Percentiles rank a stretch among this genome's conserved stretches.
phyloP scores from a whole-genome alignment of 2,329 filamentous ascomycete species.

The Monosporascus sp. region DNA sequence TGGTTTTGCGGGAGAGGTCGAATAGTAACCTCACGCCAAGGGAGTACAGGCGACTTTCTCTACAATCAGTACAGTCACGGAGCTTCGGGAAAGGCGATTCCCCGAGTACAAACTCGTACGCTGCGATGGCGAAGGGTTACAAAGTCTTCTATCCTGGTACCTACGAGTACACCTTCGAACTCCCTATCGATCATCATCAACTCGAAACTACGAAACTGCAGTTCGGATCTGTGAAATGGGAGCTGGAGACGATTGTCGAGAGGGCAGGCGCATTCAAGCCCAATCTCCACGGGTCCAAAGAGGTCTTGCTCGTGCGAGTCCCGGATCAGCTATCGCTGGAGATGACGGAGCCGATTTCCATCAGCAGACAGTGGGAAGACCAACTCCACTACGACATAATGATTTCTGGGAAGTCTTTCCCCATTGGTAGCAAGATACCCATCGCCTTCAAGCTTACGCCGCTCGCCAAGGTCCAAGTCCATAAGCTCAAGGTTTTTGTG shows the following conservation, averaged over 20 bases:
- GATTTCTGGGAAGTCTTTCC: conserved; percentile 92
- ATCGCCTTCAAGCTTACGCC: conserved; percentile 94
- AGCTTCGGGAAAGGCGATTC: conserved; percentile 80
- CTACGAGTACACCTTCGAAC: conserved; percentile 71
- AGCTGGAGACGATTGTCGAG: conserved; percentile 79
- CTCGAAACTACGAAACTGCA: conserved; percentile 86
- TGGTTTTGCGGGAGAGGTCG: conserved; percentile 27
- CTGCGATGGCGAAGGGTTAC: conserved; percentile 64
- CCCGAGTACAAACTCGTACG: conserved; percentile 49
- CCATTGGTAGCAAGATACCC: conserved; percentile 79
- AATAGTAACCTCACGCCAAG: conserved; percentile 35
- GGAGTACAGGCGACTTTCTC: conserved; percentile 63
- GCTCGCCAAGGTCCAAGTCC: conserved; percentile 86
- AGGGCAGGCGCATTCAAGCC: conserved; percentile 85
- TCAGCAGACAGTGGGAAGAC: conserved; percentile 90
- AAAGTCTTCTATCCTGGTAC: conserved; percentile 74
- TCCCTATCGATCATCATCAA: conserved; percentile 82
- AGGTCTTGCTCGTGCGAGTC: conserved; percentile 77
- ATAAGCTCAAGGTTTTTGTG: conserved; percentile 85
- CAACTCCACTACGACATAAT: conserved; percentile 94
- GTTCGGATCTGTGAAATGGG: conserved; percentile 81
- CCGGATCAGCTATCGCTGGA: conserved; percentile 85
- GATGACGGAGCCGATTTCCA: conserved; percentile 88
- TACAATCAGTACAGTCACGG: conserved; percentile 75
- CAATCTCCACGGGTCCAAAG: conserved; percentile 76